These are phyloP conservation scores for Chrysoporthe cubensis DNA, from an alignment of 2,329 filamentous ascomycete genomes.

Conservation along the genomic window DNA sequence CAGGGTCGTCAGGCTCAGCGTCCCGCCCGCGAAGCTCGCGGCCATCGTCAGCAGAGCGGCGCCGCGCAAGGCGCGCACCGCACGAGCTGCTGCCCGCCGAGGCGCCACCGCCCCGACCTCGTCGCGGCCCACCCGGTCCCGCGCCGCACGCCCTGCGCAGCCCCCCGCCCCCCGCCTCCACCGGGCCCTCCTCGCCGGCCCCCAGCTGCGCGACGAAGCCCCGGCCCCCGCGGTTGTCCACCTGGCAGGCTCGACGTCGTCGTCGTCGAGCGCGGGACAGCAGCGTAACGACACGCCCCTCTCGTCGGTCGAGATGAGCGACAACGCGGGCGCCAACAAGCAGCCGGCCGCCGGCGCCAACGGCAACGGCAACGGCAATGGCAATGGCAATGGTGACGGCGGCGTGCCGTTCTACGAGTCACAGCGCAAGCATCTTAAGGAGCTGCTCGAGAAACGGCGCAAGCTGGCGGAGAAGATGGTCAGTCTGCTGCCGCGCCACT, in stretches of 20 bases:
- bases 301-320: slow-evolving; percentile 25
- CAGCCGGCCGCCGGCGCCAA: slow-evolving; percentile 42
- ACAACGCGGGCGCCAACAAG: slow-evolving; percentile 39
- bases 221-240: neutral
- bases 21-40: slow-evolving; percentile 1
- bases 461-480: slow-evolving; percentile 48
- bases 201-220: neutral
- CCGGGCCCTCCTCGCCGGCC: neutral
- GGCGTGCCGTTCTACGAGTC: slow-evolving; percentile 73
- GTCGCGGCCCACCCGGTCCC: neutral
- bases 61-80: neutral
- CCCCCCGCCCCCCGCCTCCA: neutral
- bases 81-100: no score
- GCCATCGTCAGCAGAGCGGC: neutral
- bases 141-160: neutral
- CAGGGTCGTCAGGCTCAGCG: slow-evolving; percentile 1
- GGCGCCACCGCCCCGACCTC: no score
- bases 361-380: slow-evolving; percentile 45
- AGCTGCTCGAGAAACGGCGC: slow-evolving; percentile 68
- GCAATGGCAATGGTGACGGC: slow-evolving; percentile 52
- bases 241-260: neutral
- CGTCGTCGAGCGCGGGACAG: neutral
- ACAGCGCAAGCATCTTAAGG: slow-evolving; percentile 67
- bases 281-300: neutral
- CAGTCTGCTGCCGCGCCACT: slow-evolving; percentile 3